phyloP scores from a whole-genome alignment of 2,329 filamentous ascomycete genomes.

The Neopestalotiopsis sp. region DNA sequence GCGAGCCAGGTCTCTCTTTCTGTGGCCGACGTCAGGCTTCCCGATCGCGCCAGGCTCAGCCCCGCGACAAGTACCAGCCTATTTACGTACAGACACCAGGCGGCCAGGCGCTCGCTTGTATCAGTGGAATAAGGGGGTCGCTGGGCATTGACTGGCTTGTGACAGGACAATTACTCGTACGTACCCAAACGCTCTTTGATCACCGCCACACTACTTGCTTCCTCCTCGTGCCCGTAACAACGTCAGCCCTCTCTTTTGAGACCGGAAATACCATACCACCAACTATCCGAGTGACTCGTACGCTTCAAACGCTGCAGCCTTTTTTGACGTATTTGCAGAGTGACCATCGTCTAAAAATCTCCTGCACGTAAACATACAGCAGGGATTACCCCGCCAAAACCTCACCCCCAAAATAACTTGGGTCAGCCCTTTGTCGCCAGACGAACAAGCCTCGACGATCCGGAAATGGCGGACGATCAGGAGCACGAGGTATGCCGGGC shows the following conservation, averaged over 20 bases:
- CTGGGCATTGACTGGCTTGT: neutral
- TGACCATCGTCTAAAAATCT: neutral
- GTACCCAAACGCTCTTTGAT: neutral
- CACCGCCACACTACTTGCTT: neutral
- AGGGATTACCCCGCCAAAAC: neutral
- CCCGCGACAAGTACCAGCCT: neutral
- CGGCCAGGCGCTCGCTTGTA: neutral
- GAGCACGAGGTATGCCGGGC: constrained; percentile 38
- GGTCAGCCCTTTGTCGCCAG: neutral
- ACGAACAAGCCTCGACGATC: neutral
- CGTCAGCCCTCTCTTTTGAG: neutral
- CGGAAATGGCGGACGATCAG: constrained; percentile 36
- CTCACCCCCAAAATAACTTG: neutral
- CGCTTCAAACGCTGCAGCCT: neutral
- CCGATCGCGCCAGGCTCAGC: neutral
- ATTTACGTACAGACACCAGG: neutral
- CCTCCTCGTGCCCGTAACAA: neutral
- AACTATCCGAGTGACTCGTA: neutral
- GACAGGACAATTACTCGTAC: neutral
- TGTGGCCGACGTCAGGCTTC: constrained; percentile 8
- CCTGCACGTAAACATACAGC: neutral
- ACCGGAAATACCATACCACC: neutral
- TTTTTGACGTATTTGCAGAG: neutral
- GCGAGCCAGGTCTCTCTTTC: neutral
- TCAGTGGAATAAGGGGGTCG: neutral